These are phyloP conservation scores for Penicillium parvum DNA, from an alignment of 495 filamentous ascomycete species.

Conservation along the genomic window DNA sequence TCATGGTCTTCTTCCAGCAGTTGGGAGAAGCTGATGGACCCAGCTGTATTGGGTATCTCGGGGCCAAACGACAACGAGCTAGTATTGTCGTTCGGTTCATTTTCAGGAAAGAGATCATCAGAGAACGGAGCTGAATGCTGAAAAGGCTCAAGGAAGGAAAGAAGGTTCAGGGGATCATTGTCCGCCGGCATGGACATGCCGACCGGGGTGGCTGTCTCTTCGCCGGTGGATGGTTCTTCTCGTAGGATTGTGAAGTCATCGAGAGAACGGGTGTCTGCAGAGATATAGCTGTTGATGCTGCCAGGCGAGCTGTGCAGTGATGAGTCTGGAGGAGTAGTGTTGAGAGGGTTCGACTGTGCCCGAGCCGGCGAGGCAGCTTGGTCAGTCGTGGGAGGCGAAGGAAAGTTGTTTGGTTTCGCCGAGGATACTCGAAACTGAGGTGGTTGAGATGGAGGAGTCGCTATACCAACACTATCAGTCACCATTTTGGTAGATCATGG, in stretches of 20 bases:
- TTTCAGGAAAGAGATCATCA: slow-evolving; percentile 7
- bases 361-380: slow-evolving; percentile 11
- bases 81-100: slow-evolving; percentile 8
- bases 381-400: slow-evolving; percentile 18
- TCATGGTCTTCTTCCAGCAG: slow-evolving; percentile 44
- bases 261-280: slow-evolving; percentile 13
- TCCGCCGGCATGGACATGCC: slow-evolving; percentile 17
- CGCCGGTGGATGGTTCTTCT: slow-evolving; percentile 9
- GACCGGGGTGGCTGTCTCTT: slow-evolving; percentile 3
- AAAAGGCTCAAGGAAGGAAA: slow-evolving; percentile 22
- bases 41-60: neutral
- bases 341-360: neutral
- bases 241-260: slow-evolving; percentile 9
- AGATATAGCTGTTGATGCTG: slow-evolving; percentile 21
- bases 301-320: slow-evolving; percentile 16
- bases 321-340: slow-evolving; percentile 15
- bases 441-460: neutral
- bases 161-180: slow-evolving; percentile 16
- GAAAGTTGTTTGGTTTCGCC: slow-evolving; percentile 4
- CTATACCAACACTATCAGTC: slow-evolving; percentile 1
- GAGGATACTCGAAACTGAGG: neutral
- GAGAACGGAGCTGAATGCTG: slow-evolving; percentile 13
- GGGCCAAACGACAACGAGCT: slow-evolving; percentile 2
- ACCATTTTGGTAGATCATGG: too few species aligned
- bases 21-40: slow-evolving; percentile 31